These are phyloP conservation scores for Aspergillus japonicus DNA, from an alignment of 2,329 filamentous ascomycete species.

Conservation along the genomic window DNA sequence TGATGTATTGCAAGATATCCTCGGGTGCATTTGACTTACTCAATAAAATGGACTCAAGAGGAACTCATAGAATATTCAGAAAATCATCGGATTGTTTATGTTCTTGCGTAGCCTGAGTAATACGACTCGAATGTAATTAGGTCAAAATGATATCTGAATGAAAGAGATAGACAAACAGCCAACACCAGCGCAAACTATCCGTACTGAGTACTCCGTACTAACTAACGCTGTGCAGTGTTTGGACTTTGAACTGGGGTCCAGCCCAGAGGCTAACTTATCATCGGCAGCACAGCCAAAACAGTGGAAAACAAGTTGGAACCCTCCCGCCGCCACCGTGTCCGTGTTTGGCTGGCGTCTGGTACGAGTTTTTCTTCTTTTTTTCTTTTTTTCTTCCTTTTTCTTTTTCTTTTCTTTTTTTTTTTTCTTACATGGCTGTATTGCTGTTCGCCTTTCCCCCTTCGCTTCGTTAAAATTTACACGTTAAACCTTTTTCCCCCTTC, in stretches of 20 bases:
- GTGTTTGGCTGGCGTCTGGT: not conserved
- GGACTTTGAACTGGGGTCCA: not conserved
- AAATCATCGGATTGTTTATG: no score
- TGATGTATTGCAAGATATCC: not conserved
- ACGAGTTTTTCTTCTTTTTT: slow-evolving; percentile 9
- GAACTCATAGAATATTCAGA: no score
- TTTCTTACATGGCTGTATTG: slow-evolving; percentile 1
- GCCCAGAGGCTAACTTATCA: not conserved
- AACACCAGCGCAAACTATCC: not conserved
- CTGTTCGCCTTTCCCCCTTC: not conserved
- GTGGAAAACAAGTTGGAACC: not conserved
- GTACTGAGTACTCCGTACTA: no score
- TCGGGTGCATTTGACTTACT: not conserved
- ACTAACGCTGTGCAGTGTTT: not conserved
- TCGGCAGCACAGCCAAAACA: not conserved
- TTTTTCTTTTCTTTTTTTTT: not conserved
- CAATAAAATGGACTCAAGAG: no score
- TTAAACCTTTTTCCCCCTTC: slow-evolving; percentile 3
- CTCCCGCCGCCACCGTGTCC: not conserved
- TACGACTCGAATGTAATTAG: no score
- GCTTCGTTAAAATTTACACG: slow-evolving; percentile 6
- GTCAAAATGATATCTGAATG: no score
- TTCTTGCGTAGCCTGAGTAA: no score
- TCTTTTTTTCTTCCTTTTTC: not conserved
- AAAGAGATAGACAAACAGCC: not conserved